Base-by-base conservation (phyloP, 495 filamentous ascomycete species). In the Hypoxylon subgilvum region DNA sequence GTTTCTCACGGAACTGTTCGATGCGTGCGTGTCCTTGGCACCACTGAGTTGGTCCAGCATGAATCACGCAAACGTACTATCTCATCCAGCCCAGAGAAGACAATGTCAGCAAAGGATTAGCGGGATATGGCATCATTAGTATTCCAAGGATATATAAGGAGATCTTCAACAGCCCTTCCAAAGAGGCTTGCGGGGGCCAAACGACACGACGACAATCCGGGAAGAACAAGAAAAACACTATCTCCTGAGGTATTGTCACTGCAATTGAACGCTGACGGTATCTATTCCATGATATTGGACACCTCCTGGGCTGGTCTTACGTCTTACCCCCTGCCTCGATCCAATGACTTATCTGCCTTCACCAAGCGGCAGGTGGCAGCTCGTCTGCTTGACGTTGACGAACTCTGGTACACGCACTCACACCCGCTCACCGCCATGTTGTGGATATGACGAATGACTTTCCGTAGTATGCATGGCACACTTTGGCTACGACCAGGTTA, bases 401-500 rank as follows among this genome's bases (percentile, higher is more conserved):
- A 55, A 58, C 34, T 59, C 48, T 51, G 54, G 61, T 64, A 64
- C 39, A 30, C 17, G 16, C 17, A 44, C 21, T 13, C 39, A n/a
- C 8, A 34, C 16, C 54, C 45, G 17, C 39, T 59, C 61, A 64
- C 50, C 53, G 61, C 61, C 43, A 59, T 43, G 39, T 46, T 36
- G 31, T 46, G 50, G 34, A 38, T 49, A 50, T 39, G 31, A 13
- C 35, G 48, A 55, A 39, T 64, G 49, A 55, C 49, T 46, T 55
- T 28, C 55, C 21, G 19, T 40, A 62, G 65, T 68, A 13, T 72
- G 66, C 16, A 63, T 69, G 66, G 68, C 68, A 12, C 67, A 68
- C 51, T 70, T 70, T 40, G 69, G 68, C 28, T 70, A 72, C 30
- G 68, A 70, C 48, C 66, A 72, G 60, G 65, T 57, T 45, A 31